phyloP scores from a whole-genome alignment of 2,329 filamentous ascomycete species.

The Colletotrichum karsti region DNA sequence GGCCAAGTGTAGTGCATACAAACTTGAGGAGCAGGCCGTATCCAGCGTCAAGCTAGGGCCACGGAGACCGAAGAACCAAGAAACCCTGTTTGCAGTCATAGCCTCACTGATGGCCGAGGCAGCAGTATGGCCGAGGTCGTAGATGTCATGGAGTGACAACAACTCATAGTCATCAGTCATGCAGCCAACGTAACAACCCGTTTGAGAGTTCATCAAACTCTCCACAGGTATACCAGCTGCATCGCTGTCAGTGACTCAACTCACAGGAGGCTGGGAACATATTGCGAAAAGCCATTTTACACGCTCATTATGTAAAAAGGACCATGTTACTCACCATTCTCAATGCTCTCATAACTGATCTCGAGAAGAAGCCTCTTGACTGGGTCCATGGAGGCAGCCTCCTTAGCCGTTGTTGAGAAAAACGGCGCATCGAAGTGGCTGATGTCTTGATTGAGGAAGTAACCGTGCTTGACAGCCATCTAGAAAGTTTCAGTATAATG shows the following conservation, averaged over 20 bases:
- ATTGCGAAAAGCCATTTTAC: too few relatives aligned
- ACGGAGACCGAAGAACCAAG: slow-evolving; percentile 35
- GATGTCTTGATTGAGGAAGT: slow-evolving; percentile 56
- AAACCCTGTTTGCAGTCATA: slow-evolving; percentile 31
- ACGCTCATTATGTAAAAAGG: too few relatives aligned
- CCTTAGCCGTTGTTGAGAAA: slow-evolving; percentile 58
- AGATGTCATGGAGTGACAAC: slow-evolving; percentile 50
- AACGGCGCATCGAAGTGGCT: slow-evolving; percentile 59
- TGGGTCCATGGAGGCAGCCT: slow-evolving; percentile 58
- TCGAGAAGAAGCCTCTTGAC: slow-evolving; percentile 45
- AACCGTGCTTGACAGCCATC: slow-evolving; percentile 36
- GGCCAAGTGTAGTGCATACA: slow-evolving; percentile 42
- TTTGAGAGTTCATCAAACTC: slow-evolving; percentile 52
- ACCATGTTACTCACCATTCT: slow-evolving; percentile 45
- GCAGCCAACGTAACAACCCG: slow-evolving; percentile 60
- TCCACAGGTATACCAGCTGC: slow-evolving; percentile 56
- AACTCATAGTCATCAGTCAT: slow-evolving; percentile 57
- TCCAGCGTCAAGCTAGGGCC: slow-evolving; percentile 42
- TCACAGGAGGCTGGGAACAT: too few relatives aligned
- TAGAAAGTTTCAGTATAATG: background rate
- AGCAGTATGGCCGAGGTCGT: slow-evolving; percentile 46
- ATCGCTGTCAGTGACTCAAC: too few relatives aligned
- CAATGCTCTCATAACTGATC: slow-evolving; percentile 43
- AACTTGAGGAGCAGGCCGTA: slow-evolving; percentile 44
- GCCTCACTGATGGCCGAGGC: slow-evolving; percentile 7